Evolutionary conservation across 2,329 filamentous ascomycete species (phyloP), one percentile per base, ranked within the genome.

Genomic region (Blumeriella jaapii): DNA sequence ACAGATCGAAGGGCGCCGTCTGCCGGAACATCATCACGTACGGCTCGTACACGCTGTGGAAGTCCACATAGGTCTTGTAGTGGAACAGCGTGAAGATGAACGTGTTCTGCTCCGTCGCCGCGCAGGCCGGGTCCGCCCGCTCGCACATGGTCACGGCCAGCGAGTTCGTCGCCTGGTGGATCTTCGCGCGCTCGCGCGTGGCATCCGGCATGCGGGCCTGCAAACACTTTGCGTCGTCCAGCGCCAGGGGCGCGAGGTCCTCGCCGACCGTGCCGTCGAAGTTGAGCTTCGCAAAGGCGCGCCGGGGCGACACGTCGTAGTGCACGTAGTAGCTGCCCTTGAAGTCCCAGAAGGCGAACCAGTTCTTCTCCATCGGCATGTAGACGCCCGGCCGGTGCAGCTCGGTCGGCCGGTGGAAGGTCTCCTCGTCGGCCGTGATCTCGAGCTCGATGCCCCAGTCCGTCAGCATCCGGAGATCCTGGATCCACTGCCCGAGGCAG

Each of bases 161-260:
- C 1, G 69, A 71, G 51, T 77, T 77, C 15, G 69, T 74, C 4
- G 72, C 65, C 50, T 77, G 72, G 46, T 76, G 71, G 19, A 74
- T 62, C 0, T 60, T 65, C 48, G 70, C 65, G 12, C 16, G 24
- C 13, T 59, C 40, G 0, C 46, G 41, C 1, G 46, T 45, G 1
- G 60, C 31, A 10, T 51, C 42, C 0, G 69, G 67, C 34, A 74
- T 55, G 42, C 63, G 64, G 22, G 52, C 61, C 1, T 42, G 49
- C 34, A 73, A 46, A 46, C 71, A 75, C 19, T 50, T 46, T 7
- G 56, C 49, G 39, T 75, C 71, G 11, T 17, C n/a, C 0, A 46
- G 42, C 0, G 60, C 57, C 1, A 50, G 36, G 0, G 58, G 53
- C 2, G 63, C 64, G 0, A 74, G 52, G 45, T 75, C 61, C 5